phyloP scores from a whole-genome alignment of 495 filamentous ascomycete species.

The Penicillium argentinense region DNA sequence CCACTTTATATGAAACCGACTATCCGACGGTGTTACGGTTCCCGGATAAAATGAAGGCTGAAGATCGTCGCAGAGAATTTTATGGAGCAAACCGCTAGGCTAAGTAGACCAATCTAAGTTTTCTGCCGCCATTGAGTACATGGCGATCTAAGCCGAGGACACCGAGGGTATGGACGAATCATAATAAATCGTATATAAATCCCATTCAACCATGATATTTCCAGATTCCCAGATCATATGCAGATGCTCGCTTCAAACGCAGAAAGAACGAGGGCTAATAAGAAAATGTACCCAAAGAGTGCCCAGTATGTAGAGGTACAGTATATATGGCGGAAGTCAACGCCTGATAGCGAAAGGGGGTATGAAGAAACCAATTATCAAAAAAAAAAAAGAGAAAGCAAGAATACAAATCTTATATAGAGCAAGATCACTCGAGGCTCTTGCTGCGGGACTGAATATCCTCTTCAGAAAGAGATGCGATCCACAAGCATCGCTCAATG shows the following conservation, averaged over 20 bases:
- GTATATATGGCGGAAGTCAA: constrained; percentile 14
- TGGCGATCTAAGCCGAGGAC: background rate
- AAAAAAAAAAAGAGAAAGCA: constrained; percentile 5
- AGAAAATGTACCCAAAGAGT: constrained; percentile 6
- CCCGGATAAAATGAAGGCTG: background rate
- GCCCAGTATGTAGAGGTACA: constrained; percentile 19
- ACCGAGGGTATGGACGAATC: background rate
- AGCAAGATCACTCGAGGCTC: constrained; percentile 47
- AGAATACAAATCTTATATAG: constrained; percentile 6
- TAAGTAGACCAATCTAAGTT: too few species aligned
- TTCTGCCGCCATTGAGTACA: too few species aligned
- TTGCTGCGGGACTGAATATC: constrained; percentile 67
- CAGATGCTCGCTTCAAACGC: constrained; percentile 24
- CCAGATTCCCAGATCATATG: constrained; percentile 17
- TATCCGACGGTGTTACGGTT: background rate
- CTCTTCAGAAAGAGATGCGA: constrained; percentile 82
- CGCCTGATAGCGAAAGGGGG: constrained; percentile 12
- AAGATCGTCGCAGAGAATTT: background rate
- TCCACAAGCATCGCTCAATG: constrained; percentile 92
- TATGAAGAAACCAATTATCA: constrained; percentile 19
- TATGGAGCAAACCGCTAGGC: constrained; percentile 7
- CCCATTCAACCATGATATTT: constrained; percentile 9
- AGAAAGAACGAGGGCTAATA: constrained; percentile 3
- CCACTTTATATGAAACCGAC: constrained; percentile 16
- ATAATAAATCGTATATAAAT: constrained; percentile 1